These are phyloP conservation scores for Malbranchea zuffiana DNA, from an alignment of 2,329 filamentous ascomycete genomes.

Conservation along the genomic window DNA sequence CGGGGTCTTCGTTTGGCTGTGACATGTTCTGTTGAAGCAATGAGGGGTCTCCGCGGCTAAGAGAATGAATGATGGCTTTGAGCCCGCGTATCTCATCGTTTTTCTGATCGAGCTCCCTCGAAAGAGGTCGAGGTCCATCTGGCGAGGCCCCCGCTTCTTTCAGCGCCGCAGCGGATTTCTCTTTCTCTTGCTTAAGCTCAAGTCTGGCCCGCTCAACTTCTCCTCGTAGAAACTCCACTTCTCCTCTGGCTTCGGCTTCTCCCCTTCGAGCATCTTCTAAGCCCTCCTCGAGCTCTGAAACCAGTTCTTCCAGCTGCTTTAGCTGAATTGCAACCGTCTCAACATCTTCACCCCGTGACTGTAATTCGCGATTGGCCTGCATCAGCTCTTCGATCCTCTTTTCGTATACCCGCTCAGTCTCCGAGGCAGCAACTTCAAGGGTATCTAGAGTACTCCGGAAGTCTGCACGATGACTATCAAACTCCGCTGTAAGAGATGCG, in stretches of 20 bases:
- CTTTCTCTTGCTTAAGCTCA: conserved; percentile 76
- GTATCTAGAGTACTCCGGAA: conserved; percentile 96
- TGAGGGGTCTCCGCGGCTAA: conserved; percentile 53
- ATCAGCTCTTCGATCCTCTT: conserved; percentile 49
- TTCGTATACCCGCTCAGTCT: conserved; percentile 91
- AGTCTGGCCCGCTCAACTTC: conserved; percentile 86
- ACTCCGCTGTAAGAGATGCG: conserved; percentile 80
- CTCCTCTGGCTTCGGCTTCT: conserved; percentile 87
- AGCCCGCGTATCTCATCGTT: conserved; percentile 95
- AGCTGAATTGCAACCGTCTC: conserved; percentile 82
- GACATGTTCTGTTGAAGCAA: conserved; percentile 22
- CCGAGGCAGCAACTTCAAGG: conserved; percentile 84
- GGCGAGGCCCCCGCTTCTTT: conserved; percentile 38
- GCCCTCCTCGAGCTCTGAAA: conserved; percentile 93
- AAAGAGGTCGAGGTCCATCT: conserved; percentile 27
- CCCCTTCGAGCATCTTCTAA: conserved; percentile 87
- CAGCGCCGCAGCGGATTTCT: conserved; percentile 58
- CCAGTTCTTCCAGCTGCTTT: conserved; percentile 89
- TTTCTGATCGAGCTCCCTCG: conserved; percentile 79
- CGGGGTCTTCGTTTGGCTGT: conserved; percentile 32
- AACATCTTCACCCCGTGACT: conserved; percentile 76
- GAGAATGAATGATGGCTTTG: conserved; percentile 93
- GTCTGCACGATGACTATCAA: conserved; percentile 87
- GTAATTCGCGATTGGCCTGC: conserved; percentile 69
- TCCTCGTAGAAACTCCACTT: conserved; percentile 88